Conservation (phyloP, 225 moss, liverwort and hornwort genomes). For the Thuidium tamariscinum region DNA sequence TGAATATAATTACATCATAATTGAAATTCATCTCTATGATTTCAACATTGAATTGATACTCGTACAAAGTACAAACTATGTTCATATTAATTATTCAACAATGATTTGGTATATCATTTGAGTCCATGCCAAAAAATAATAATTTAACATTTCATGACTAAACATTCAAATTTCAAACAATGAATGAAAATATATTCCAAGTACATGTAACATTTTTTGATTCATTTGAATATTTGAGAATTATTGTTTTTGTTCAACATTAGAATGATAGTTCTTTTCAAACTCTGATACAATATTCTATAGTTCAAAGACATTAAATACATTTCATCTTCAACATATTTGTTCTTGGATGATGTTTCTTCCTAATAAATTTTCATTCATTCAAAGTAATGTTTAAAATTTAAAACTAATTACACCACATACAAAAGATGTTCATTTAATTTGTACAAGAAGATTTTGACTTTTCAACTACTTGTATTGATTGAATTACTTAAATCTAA, state of each 20-base stretch:
- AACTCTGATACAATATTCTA: background rate
- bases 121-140: rapidly evolving
- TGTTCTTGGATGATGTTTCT: no score
- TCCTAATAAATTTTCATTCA: background rate
- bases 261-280: background rate
- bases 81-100: background rate
- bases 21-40: background rate
- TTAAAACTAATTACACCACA: background rate
- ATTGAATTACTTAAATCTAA: background rate
- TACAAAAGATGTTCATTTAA: background rate
- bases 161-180: background rate
- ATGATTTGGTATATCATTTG: background rate
- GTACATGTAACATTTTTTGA: no score
- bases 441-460: rapidly evolving
- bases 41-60: background rate
- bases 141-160: background rate
- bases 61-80: background rate
- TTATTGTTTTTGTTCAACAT: background rate
- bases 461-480: background rate
- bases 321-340: background rate
- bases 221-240: background rate
- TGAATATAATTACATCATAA: background rate
- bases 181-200: no score
- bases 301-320: background rate
- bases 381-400: background rate